Evolutionary conservation across 805 yeast genomes (phyloP).

Genomic region (Candida krabiensis): DNA sequence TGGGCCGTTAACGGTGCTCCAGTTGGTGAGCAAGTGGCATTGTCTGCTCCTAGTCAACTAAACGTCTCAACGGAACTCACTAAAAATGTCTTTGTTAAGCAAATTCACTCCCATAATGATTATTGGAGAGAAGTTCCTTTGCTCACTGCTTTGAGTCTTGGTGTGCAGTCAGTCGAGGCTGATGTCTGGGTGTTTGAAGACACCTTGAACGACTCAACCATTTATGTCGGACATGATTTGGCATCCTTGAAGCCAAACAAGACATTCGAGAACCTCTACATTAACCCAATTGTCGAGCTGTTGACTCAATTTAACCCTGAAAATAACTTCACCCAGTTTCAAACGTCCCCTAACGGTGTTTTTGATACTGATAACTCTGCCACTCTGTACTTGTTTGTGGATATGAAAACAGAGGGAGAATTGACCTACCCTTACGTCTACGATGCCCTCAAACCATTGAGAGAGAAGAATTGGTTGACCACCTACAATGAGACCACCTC

Average conservation of each 20-base stretch:
- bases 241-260: slow-evolving; percentile 43
- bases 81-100: slow-evolving; percentile 23
- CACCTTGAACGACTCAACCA: slow-evolving; percentile 11
- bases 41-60: neutral
- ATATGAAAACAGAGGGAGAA: slow-evolving; percentile 58
- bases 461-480: slow-evolving; percentile 50
- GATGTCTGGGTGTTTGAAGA: slow-evolving; percentile 51
- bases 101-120: slow-evolving; percentile 57
- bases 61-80: slow-evolving; percentile 22
- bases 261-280: slow-evolving; percentile 51
- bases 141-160: slow-evolving; percentile 46
- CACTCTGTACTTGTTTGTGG: slow-evolving; percentile 64
- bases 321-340: slow-evolving; percentile 20
- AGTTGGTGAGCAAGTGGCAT: slow-evolving; percentile 1
- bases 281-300: slow-evolving; percentile 50
- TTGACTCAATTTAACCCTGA: slow-evolving; percentile 48
- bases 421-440: slow-evolving; percentile 48
- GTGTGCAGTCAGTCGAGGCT: slow-evolving; percentile 52
- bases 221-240: slow-evolving; percentile 65
- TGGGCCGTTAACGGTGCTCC: slow-evolving; percentile 1
- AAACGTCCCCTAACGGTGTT: slow-evolving; percentile 22
- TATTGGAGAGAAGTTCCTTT: slow-evolving; percentile 54
- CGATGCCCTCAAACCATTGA: slow-evolving; percentile 46
- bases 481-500: slow-evolving; percentile 40
- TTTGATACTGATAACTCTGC: slow-evolving; percentile 44